Conservation (phyloP, 768 basidiomycete species). For the Clavaria fumosa region DNA sequence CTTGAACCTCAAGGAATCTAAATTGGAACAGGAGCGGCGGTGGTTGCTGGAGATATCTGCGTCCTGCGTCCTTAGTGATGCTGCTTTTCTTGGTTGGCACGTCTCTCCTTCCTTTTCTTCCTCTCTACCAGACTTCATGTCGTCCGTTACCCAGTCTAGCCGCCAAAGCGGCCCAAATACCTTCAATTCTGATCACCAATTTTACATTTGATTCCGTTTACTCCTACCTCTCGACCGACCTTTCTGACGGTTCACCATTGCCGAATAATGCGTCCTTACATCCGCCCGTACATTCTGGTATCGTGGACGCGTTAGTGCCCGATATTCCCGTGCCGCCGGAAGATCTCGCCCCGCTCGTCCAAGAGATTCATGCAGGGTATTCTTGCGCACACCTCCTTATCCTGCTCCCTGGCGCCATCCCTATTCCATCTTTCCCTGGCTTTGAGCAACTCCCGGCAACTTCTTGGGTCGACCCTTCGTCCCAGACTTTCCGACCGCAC, state of each 20-base stretch:
- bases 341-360: constrained; percentile 42
- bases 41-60: constrained; percentile 42
- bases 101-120: too few species aligned
- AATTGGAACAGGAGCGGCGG: constrained; percentile 35
- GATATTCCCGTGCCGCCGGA: constrained; percentile 40
- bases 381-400: constrained; percentile 56
- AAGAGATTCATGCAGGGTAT: constrained; percentile 51
- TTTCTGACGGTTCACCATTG: constrained; percentile 23
- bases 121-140: too few species aligned
- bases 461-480: constrained; percentile 40
- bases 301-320: constrained; percentile 20
- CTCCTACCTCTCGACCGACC: constrained; percentile 49
- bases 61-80: constrained; percentile 57
- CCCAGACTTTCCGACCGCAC: constrained; percentile 30
- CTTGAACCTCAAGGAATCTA: constrained; percentile 34
- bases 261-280: constrained; percentile 6
- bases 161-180: constrained; percentile 46
- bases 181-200: constrained; percentile 61
- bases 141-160: constrained; percentile 39
- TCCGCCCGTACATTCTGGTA: constrained; percentile 7
- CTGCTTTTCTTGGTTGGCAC: constrained; percentile 66
- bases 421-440: constrained; percentile 54
- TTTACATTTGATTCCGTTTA: constrained; percentile 80
- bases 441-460: constrained; percentile 42
- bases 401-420: constrained; percentile 57